Percentiles rank a stretch among this genome's conserved stretches.
phyloP scores from a whole-genome alignment of 2,329 filamentous ascomycete species.

The Didymella sp. region DNA sequence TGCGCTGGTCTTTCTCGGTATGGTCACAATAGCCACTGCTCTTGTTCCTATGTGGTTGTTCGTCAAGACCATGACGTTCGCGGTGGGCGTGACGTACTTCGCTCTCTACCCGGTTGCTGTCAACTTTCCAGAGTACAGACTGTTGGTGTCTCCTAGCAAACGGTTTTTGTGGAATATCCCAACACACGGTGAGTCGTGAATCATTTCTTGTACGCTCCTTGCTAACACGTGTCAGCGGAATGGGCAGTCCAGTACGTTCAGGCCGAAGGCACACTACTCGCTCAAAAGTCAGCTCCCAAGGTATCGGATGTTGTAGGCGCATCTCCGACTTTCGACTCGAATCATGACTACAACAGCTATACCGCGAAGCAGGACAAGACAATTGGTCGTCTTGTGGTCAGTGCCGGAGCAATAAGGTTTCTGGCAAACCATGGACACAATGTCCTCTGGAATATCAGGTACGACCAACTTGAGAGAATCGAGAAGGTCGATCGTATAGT shows the following conservation, averaged over 20 bases:
- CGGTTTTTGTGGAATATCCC: conserved; percentile 49
- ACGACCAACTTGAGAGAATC: conserved; percentile 26
- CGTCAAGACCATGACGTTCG: conserved; percentile 39
- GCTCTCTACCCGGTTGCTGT: conserved; percentile 45
- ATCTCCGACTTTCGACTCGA: conserved; percentile 10
- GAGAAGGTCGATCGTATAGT: conserved; percentile 30
- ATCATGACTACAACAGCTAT: conserved; percentile 31
- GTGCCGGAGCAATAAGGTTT: conserved; percentile 28
- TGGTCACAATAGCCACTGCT: conserved; percentile 30
- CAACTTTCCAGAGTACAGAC: conserved; percentile 46
- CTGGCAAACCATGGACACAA: conserved; percentile 20
- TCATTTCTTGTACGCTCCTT: not conserved
- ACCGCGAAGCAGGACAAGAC: conserved; percentile 24
- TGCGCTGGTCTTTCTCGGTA: conserved; percentile 33
- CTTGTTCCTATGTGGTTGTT: conserved; percentile 38
- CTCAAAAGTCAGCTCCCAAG: not conserved
- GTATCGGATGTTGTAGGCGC: too few relatives aligned
- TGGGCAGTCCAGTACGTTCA: conserved; percentile 44
- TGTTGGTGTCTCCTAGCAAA: conserved; percentile 46
- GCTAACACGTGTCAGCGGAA: conserved; percentile 31
- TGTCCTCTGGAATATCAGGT: conserved; percentile 25
- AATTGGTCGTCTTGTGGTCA: conserved; percentile 29
- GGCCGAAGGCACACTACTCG: conserved; percentile 32
- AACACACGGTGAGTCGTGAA: conserved; percentile 35
- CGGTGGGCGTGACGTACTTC: conserved; percentile 43